A percentile compares a stretch with the other conserved stretches of the same genome.
These are phyloP conservation scores for Eudorina sp. DNA, from an alignment of 139 green algal genomes.

Conservation along the genomic window DNA sequence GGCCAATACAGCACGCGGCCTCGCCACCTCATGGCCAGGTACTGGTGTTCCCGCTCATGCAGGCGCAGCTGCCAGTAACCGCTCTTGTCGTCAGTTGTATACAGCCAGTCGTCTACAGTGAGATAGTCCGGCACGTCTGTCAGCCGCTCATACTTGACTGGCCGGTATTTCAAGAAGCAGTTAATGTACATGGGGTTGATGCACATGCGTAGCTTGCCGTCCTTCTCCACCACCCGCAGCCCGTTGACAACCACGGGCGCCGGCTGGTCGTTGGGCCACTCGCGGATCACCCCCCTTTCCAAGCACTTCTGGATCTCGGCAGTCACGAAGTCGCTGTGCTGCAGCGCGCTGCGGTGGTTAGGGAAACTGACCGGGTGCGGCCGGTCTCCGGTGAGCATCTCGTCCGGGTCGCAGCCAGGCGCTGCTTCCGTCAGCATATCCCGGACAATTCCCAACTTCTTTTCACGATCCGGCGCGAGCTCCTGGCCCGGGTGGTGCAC, in stretches of 20 bases:
- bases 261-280: background rate
- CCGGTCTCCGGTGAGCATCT: background rate
- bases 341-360: background rate
- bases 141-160: background rate
- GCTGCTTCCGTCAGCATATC: background rate
- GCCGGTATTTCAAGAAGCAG: background rate
- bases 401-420: background rate
- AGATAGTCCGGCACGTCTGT: background rate
- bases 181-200: constrained; percentile 39
- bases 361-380: background rate
- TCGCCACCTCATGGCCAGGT: background rate
- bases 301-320: background rate
- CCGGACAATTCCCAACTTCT: background rate
- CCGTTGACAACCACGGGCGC: background rate
- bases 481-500: background rate
- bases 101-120: background rate
- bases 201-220: background rate
- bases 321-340: background rate
- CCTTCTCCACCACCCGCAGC: background rate
- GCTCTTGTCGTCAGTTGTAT: constrained; percentile 9
- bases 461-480: background rate
- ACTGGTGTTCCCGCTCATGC: background rate
- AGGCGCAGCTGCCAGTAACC: constrained; percentile 4
- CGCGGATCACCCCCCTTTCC: background rate
- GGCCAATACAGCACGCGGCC: background rate